Base-by-base conservation (phyloP, 2,329 filamentous ascomycete species). In the Xylaria sp. region DNA sequence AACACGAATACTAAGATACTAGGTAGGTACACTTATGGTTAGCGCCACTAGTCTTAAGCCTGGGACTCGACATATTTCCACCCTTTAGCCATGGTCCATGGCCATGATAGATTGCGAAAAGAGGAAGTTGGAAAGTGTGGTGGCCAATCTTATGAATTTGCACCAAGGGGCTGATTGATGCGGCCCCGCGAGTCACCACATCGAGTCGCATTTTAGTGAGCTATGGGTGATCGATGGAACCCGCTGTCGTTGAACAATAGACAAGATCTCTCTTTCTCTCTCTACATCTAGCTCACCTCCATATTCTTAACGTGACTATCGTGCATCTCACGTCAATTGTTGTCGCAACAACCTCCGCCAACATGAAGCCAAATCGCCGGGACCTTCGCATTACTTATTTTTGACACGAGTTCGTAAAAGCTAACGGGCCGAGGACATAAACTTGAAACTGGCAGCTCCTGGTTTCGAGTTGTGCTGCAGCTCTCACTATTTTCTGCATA, bases 1-100 rank as follows among this genome's bases (percentile, higher is more conserved):
- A 20, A n/a, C 15, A 20, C 13, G 20, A 43, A 45, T 32, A 66
- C 53, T 34, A 30, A 46, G 10, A 53, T 63, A 36, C 64, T n/a
- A 20, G 36, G n/a, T n/a, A 20, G 36, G n/a, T 28, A 48, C 28
- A 12, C 25, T 57, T 59, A 39, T 25, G 28, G 55, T 36, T 63
- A 66, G 64, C 23, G 64, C 36, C 34, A 20, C 45, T 48, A 45
- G 57, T 41, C 50, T 32, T 23, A 20, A 41, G 28, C 41, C 48
- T 32, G 45, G 45, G 48, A 28, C 36, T 25, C 18, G 34, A n/a
- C 20, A 62, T 55, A 28, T 18, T 8, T 30, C 36, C 18, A 28
- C 43, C 28, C 36, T 55, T 18, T 34, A 55, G 45, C 34, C 4
- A 20, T 23, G 20, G 36, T n/a, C n/a, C 9, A 32, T 41, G 15